Evolutionary conservation across 306 rosid species (phyloP).

Genomic region (Luffa aegyptiaca): DNA sequence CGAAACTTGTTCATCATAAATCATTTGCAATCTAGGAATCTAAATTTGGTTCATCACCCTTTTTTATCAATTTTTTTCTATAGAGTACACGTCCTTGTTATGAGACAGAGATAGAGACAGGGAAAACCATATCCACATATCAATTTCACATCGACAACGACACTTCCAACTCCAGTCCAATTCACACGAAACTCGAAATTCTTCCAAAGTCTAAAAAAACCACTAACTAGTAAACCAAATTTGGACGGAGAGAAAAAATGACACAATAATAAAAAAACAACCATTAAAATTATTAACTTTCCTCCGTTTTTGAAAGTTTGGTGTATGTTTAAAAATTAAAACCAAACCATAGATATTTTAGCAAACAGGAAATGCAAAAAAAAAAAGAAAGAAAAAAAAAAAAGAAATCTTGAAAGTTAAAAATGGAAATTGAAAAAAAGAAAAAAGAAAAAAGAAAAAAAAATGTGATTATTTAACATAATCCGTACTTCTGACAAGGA

Average conservation of each 20-base stretch:
- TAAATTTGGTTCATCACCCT: neutral
- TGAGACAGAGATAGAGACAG: neutral
- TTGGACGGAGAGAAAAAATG: neutral
- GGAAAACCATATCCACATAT: neutral
- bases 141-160: neutral
- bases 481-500: conserved; percentile 82
- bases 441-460: neutral
- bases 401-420: neutral
- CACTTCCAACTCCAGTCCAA: neutral
- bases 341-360: neutral
- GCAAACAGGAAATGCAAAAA: neutral
- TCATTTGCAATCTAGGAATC: neutral
- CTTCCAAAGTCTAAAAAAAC: neutral
- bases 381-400: neutral
- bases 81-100: neutral
- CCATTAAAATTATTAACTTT: neutral
- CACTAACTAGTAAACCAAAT: neutral
- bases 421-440: neutral
- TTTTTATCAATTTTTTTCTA: too few relatives aligned
- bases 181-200: neutral
- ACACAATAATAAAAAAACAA: neutral
- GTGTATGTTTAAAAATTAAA: neutral
- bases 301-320: neutral
- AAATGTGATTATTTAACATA: conserved; percentile 10
- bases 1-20: neutral